A percentile compares a stretch with the other conserved stretches of the same genome.
Conservation (phyloP, 768 basidiomycete genomes). For the Lanmaoa pseudosensibilis region DNA sequence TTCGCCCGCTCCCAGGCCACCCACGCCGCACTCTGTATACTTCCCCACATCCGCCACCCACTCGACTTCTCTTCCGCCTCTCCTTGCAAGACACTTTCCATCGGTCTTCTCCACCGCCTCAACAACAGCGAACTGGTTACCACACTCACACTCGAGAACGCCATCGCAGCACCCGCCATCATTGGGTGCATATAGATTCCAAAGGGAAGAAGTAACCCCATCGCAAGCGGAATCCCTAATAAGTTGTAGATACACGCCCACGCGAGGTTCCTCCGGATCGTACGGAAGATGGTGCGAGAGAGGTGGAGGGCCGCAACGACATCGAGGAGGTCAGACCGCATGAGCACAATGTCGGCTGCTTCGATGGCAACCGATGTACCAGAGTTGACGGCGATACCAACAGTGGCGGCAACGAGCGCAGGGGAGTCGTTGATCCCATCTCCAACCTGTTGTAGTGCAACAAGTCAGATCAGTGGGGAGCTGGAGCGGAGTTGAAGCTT, state of each 20-base stretch:
- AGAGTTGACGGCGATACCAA: constrained; percentile 94
- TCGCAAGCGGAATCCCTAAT: constrained; percentile 92
- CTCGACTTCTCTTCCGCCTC: constrained; percentile 37
- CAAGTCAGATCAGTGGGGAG: background rate
- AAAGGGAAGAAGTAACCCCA: constrained; percentile 93
- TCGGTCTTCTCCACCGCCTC: constrained; percentile 79
- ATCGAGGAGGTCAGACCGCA: constrained; percentile 95
- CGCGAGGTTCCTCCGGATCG: constrained; percentile 88
- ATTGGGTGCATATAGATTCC: constrained; percentile 95
- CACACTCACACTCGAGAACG: constrained; percentile 94
- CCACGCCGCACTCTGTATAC: constrained; percentile 42
- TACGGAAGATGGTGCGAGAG: constrained; percentile 81
- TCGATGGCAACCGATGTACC: constrained; percentile 98
- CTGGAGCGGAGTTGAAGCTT: constrained; percentile 20
- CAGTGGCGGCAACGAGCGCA: constrained; percentile 91
- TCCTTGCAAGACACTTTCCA: constrained; percentile 67
- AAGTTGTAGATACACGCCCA: constrained; percentile 98
- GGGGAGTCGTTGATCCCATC: constrained; percentile 99
- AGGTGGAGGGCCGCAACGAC: constrained; percentile 96
- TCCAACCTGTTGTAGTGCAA: constrained; percentile 63
- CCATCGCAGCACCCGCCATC: constrained; percentile 99
- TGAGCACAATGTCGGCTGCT: constrained; percentile 96
- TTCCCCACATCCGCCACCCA: constrained; percentile 30
- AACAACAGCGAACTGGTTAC: constrained; percentile 87
- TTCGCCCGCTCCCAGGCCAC: constrained; percentile 50